phyloP scores from a whole-genome alignment of 1,284 basidiomycete genomes.

The Trametes polyzona region DNA sequence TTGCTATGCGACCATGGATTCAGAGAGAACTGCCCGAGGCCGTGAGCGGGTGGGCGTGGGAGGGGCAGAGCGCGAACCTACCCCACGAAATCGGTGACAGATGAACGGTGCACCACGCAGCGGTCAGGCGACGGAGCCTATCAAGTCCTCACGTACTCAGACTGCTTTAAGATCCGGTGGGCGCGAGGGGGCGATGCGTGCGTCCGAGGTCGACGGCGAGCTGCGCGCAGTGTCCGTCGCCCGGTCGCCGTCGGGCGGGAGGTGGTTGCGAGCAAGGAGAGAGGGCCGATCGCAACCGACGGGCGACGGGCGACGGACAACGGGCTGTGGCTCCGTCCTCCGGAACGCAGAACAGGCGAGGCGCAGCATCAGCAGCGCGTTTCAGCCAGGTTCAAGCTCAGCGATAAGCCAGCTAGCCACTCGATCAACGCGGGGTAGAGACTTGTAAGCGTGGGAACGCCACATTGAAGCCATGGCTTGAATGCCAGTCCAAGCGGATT shows the following conservation, averaged over 20 bases:
- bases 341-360: slow-evolving; percentile 3
- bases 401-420: slow-evolving; percentile 5
- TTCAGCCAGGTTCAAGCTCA: slow-evolving; percentile 18
- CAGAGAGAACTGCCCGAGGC: not conserved
- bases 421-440: not conserved
- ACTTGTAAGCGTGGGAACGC: slow-evolving; percentile 11
- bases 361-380: slow-evolving; percentile 6
- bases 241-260: not conserved
- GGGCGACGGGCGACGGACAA: not conserved
- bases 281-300: slow-evolving; percentile 16
- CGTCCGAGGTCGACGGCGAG: not conserved
- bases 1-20: not conserved
- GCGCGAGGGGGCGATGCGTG: not conserved
- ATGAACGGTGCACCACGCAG: not conserved
- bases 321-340: slow-evolving; percentile 15
- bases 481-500: not conserved
- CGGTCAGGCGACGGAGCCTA: slow-evolving; percentile 20
- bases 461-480: not conserved
- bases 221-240: not conserved
- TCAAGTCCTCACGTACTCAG: slow-evolving; percentile 9
- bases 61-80: slow-evolving; percentile 8
- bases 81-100: slow-evolving; percentile 12
- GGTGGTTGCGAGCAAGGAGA: not conserved
- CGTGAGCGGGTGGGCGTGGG: not conserved
- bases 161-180: slow-evolving; percentile 19